phyloP scores from a whole-genome alignment of 192 early-diverging fungal species.

The Linderina pennispora region DNA sequence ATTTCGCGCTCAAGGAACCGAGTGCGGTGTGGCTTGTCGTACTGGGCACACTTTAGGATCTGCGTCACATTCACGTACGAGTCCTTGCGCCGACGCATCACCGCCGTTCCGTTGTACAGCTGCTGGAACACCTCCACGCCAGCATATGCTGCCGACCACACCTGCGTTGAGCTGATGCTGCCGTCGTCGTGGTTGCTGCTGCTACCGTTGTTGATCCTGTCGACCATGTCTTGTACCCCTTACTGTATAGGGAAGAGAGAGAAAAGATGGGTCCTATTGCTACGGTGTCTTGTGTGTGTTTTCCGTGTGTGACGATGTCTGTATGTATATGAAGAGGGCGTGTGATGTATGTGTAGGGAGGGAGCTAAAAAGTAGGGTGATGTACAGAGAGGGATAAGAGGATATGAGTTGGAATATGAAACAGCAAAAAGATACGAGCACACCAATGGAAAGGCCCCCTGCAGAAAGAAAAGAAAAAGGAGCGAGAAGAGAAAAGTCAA shows the following conservation, averaged over 20 bases:
- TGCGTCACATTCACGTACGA: conserved; percentile 87
- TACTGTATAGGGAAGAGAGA: no score
- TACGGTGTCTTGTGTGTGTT: background rate
- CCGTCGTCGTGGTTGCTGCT: background rate
- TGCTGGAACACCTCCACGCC: conserved; percentile 78
- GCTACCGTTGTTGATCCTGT: background rate
- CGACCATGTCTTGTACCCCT: background rate
- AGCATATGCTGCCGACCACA: conserved; percentile 49
- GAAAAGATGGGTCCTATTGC: background rate
- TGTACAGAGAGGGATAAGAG: no score
- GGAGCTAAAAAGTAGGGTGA: no score
- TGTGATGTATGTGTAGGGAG: no score
- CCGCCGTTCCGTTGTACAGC: conserved; percentile 60
- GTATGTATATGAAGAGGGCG: no score
- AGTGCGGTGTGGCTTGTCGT: conserved; percentile 79
- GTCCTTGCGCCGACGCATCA: conserved; percentile 78
- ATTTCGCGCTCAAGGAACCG: conserved; percentile 88
- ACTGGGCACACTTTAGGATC: conserved; percentile 85
- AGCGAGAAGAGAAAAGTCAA: no score
- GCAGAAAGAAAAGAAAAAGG: no score
- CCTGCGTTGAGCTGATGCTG: conserved; percentile 13
- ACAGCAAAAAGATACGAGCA: no score
- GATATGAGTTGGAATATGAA: no score
- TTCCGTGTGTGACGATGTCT: background rate
- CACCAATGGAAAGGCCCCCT: no score